Conservation (phyloP, 2,329 filamentous ascomycete species). For the Fusarium sp. region DNA sequence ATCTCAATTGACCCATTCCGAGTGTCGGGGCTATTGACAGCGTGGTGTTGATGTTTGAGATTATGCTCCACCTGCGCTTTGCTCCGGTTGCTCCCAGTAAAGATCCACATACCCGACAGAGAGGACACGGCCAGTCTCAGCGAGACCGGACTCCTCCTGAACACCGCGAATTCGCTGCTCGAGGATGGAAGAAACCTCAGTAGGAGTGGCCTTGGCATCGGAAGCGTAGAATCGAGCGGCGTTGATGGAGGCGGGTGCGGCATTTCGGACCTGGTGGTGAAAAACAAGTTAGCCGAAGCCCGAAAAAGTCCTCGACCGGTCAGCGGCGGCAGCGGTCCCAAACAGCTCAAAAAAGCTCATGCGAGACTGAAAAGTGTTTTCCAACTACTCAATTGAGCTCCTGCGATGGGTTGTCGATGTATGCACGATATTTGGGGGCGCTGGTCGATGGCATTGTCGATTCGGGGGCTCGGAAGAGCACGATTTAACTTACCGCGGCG, state of each 20-base stretch:
- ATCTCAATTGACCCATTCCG: constrained; percentile 30
- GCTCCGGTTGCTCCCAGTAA: constrained; percentile 28
- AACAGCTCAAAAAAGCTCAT: constrained; percentile 50
- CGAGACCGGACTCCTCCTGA: constrained; percentile 93
- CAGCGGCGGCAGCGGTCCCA: constrained; percentile 41
- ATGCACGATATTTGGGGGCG: constrained; percentile 49
- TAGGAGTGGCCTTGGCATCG: constrained; percentile 94
- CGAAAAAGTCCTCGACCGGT: constrained; percentile 50
- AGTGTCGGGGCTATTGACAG: constrained; percentile 3
- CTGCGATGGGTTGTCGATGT: constrained; percentile 43
- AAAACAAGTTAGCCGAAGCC: constrained; percentile 66
- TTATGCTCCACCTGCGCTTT: constrained; percentile 22
- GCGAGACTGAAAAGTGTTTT: constrained; percentile 16
- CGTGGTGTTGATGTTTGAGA: constrained; percentile 16
- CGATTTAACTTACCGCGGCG: constrained; percentile 81
- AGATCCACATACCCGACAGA: constrained; percentile 89
- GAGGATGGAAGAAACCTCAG: constrained; percentile 98
- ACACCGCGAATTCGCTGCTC: constrained; percentile 99
- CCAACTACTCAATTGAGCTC: constrained; percentile 51
- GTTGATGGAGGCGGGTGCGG: constrained; percentile 80
- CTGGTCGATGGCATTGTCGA: constrained; percentile 58
- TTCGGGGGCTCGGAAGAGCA: constrained; percentile 50
- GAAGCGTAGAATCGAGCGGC: constrained; percentile 86
- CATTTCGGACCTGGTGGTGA: constrained; percentile 80
- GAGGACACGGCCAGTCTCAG: constrained; percentile 98